Base-by-base conservation (phyloP, 257 asterid species). In the Leptodermis oblonga region DNA sequence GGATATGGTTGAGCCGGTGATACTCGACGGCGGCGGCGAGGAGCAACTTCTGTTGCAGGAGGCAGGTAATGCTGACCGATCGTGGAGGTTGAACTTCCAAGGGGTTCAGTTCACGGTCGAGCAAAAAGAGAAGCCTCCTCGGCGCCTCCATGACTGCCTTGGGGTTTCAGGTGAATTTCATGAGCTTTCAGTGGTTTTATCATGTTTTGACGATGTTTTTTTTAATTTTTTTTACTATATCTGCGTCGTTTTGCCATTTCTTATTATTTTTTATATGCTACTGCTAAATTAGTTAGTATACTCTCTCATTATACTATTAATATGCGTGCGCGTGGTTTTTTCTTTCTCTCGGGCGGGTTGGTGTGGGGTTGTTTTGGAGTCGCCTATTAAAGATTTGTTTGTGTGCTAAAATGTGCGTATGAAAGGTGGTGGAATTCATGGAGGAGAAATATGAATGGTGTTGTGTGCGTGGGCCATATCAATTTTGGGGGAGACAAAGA, bases 71-170 rank as follows among this genome's bases (percentile, higher is more conserved):
- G 84, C 25, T 11, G 86, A 83, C 64, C 20, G 65, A 52, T 83
- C 88, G 5, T 83, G 88, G 88, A 70, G 82, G 73, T 53, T 83
- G 70, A 83, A 83, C 77, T 80, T 83, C 70, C 82, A 83, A 26
- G 82, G 81, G 36, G 46, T 76, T 43, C 72, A 79, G 71, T 70
- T 76, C 49, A 65, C 83, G 8, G 30, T 77, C 18, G 83, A 83
- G 73, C 69, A 74, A 11, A 83, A 81, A 60, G 86, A 83, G 73
- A 83, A 76, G 37, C 73, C 81, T 22, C 77, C 81, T 33, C 88
- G 80, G 37, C 76, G 86, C 31, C 72, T 78, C 48, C 88, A 78
- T 15, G 76, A 78, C 62, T 83, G 82, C 54, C 86, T 83, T 33
- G 84, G 86, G 43, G 87, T 80, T 34, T 78, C 73, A 72, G 77